phyloP scores from a whole-genome alignment of 106 monocot genomes.

The Alisma plantagoaquatica region DNA sequence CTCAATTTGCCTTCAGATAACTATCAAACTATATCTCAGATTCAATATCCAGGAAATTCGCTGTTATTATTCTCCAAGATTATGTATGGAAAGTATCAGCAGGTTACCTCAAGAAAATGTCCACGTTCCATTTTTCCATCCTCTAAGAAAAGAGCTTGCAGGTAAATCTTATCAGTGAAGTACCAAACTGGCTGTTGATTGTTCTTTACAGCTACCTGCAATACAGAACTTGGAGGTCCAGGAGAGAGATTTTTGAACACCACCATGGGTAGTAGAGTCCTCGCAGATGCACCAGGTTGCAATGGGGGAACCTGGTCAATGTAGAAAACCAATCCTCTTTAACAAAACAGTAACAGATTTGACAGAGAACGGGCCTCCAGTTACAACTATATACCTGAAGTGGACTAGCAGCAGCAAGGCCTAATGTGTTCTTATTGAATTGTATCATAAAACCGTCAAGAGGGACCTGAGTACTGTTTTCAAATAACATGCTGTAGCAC shows the following conservation, averaged over 20 bases:
- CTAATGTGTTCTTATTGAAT: constrained; percentile 96
- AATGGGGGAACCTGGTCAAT: constrained; percentile 54
- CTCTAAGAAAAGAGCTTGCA: constrained; percentile 72
- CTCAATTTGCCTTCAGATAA: too few relatives aligned
- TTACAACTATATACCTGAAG: constrained; percentile 45
- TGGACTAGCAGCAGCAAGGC: constrained; percentile 72
- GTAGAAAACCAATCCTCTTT: neutral
- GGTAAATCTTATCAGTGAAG: constrained; percentile 78
- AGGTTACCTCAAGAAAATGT: constrained; percentile 85
- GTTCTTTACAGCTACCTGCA: constrained; percentile 99
- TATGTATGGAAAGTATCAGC: too few relatives aligned
- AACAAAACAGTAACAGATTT: neutral
- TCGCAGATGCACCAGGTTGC: constrained; percentile 63
- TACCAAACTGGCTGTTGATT: constrained; percentile 98
- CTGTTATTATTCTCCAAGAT: too few relatives aligned
- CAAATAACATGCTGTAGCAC: constrained; percentile 67
- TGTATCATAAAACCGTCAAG: constrained; percentile 99
- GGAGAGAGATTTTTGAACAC: constrained; percentile 74
- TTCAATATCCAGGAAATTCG: too few relatives aligned
- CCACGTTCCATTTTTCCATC: constrained; percentile 91
- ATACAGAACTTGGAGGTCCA: constrained; percentile 61
- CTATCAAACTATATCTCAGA: too few relatives aligned
- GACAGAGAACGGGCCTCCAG: neutral
- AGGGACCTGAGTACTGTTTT: constrained; percentile 50
- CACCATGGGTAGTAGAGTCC: constrained; percentile 78